phyloP scores from a whole-genome alignment of 352 stramenopile species.

The Pythium phragmitis region DNA sequence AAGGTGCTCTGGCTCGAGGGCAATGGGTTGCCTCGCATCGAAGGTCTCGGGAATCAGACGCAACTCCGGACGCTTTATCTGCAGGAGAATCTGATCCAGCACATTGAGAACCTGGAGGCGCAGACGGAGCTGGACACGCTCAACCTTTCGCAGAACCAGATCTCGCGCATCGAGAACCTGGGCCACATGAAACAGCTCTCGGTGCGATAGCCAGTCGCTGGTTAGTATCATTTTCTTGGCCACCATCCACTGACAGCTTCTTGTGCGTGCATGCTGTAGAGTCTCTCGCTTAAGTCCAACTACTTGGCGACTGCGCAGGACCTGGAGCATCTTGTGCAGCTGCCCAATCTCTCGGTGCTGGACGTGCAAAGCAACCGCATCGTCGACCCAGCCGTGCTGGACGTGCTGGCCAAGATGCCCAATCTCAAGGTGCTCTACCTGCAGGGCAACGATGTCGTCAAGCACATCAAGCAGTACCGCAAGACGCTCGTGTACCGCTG shows the following conservation, averaged over 20 bases:
- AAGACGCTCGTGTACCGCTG: conserved; percentile 80
- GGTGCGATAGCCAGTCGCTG: conserved; percentile 22
- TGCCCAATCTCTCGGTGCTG: conserved; percentile 71
- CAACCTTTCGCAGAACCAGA: conserved; percentile 84
- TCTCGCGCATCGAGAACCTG: conserved; percentile 75
- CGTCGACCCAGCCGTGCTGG: conserved; percentile 54
- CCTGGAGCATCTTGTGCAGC: conserved; percentile 57
- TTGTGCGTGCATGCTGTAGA: conserved; percentile 20
- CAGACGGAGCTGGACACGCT: conserved; percentile 66
- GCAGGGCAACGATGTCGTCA: conserved; percentile 85
- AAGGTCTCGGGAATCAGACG: conserved; percentile 87
- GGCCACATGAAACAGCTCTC: conserved; percentile 66
- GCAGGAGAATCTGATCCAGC: conserved; percentile 95
- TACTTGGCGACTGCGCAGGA: conserved; percentile 63
- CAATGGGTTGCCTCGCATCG: conserved; percentile 89
- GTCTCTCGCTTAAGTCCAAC: conserved; percentile 74
- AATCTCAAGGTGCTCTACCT: conserved; percentile 85
- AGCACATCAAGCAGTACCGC: conserved; percentile 85
- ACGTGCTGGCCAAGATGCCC: conserved; percentile 67
- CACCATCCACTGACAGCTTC: too few species aligned
- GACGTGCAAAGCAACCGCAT: conserved; percentile 86
- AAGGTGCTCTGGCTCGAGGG: conserved; percentile 95
- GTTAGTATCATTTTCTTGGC: background rate
- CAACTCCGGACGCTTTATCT: conserved; percentile 91
- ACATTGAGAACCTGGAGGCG: conserved; percentile 82